Conservation (phyloP, 116 monocot genomes). For the Iris pallida region DNA sequence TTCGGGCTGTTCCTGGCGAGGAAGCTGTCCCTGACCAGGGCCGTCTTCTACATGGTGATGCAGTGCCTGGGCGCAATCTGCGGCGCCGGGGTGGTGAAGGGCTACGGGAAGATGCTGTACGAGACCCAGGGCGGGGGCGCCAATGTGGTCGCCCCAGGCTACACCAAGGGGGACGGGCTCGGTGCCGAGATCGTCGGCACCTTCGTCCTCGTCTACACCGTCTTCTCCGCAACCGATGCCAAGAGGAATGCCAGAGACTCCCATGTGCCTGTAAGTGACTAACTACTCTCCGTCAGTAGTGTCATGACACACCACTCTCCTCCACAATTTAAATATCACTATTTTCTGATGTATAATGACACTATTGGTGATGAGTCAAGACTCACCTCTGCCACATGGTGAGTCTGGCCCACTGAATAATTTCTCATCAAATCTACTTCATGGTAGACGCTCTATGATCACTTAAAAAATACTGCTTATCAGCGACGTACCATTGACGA, state of each 20-base stretch:
- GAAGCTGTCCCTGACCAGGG: constrained; percentile 43
- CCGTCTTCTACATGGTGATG: constrained; percentile 44
- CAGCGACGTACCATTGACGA: no score
- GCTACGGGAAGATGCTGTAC: constrained; percentile 36
- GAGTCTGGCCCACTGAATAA: no score
- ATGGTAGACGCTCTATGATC: no score
- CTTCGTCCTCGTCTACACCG: constrained; percentile 71
- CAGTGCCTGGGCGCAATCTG: constrained; percentile 45
- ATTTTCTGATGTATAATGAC: no score
- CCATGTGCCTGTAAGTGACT: constrained; percentile 52
- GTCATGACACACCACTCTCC: no score
- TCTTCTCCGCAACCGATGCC: constrained; percentile 72
- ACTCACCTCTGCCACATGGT: no score
- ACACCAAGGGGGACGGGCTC: constrained; percentile 49
- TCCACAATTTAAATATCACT: no score
- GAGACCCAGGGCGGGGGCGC: constrained; percentile 33
- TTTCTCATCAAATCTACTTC: no score
- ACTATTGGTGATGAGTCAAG: no score
- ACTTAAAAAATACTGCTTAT: no score
- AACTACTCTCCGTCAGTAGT: no score
- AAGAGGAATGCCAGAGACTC: constrained; percentile 70
- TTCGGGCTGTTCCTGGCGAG: constrained; percentile 46
- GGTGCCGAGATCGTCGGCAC: constrained; percentile 71
- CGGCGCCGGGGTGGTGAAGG: constrained; percentile 41
- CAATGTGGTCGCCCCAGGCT: constrained; percentile 32